phyloP scores from a whole-genome alignment of 768 basidiomycete genomes.

The Amanita molliuscula region DNA sequence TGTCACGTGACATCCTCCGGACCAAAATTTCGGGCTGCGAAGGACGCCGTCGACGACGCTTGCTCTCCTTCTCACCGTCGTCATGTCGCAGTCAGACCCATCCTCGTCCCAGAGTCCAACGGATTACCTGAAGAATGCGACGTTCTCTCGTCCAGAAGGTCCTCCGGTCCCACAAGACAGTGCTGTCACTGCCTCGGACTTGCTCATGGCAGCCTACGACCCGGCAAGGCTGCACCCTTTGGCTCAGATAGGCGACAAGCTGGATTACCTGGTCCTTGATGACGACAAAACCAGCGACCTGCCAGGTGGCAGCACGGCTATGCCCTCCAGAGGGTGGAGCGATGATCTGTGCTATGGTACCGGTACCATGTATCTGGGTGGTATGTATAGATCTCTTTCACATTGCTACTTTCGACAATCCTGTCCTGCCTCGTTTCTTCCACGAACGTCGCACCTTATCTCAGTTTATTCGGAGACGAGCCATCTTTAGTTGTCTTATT shows the following conservation, averaged over 20 bases:
- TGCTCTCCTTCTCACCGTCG: background rate
- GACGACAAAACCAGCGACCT: slow-evolving; percentile 92
- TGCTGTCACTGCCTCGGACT: slow-evolving; percentile 74
- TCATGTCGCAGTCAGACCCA: slow-evolving; percentile 9
- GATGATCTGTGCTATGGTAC: slow-evolving; percentile 99
- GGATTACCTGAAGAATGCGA: slow-evolving; percentile 35
- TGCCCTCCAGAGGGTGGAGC: slow-evolving; percentile 95
- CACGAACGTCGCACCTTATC: slow-evolving; percentile 59
- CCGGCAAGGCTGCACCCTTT: slow-evolving; percentile 90
- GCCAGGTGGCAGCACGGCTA: slow-evolving; percentile 82
- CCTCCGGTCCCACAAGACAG: slow-evolving; percentile 32
- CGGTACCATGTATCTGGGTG: slow-evolving; percentile 96
- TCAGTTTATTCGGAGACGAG: slow-evolving; percentile 33
- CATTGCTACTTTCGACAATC: slow-evolving; percentile 42
- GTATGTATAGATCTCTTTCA: slow-evolving; percentile 66
- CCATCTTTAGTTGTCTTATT: slow-evolving; percentile 67
- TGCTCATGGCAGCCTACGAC: slow-evolving; percentile 83
- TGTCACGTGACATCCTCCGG: slow-evolving; percentile 1
- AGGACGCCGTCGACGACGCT: background rate
- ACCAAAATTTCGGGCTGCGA: background rate
- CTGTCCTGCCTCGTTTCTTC: slow-evolving; percentile 38
- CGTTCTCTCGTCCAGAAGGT: slow-evolving; percentile 33
- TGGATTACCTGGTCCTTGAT: slow-evolving; percentile 92
- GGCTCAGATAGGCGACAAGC: slow-evolving; percentile 82
- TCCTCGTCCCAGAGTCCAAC: slow-evolving; percentile 38